These are phyloP conservation scores for Aspergillus neotritici DNA, from an alignment of 2,329 filamentous ascomycete genomes.

Conservation along the genomic window DNA sequence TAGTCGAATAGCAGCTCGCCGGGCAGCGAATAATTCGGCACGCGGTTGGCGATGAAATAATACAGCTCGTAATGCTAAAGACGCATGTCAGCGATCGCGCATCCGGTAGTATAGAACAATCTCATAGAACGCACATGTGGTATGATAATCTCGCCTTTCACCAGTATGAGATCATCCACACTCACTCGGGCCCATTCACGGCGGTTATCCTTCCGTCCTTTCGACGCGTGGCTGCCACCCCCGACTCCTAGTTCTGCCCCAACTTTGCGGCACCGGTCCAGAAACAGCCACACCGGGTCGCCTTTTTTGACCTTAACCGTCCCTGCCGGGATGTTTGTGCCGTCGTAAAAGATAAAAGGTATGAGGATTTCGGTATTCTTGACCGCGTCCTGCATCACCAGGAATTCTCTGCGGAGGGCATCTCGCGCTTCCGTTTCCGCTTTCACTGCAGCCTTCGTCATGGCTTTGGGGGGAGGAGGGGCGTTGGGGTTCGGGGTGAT, in stretches of 20 bases:
- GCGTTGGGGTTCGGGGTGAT: slow-evolving; percentile 43
- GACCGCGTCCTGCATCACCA: slow-evolving; percentile 75
- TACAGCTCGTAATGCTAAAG: slow-evolving; percentile 94
- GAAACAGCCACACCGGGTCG: slow-evolving; percentile 84
- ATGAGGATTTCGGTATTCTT: slow-evolving; percentile 85
- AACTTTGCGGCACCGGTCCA: slow-evolving; percentile 86
- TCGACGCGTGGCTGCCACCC: slow-evolving; percentile 46
- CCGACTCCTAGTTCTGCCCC: slow-evolving; percentile 76
- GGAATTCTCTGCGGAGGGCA: slow-evolving; percentile 69
- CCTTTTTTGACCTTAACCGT: slow-evolving; percentile 85
- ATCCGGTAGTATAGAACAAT: neutral
- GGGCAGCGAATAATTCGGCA: slow-evolving; percentile 63
- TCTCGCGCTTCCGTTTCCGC: slow-evolving; percentile 75
- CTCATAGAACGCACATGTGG: slow-evolving; percentile 67
- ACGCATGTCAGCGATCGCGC: slow-evolving; percentile 7
- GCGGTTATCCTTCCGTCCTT: slow-evolving; percentile 53
- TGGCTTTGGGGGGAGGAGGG: slow-evolving; percentile 60
- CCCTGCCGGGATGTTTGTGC: slow-evolving; percentile 80
- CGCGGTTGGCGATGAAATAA: slow-evolving; percentile 80
- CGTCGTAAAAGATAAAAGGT: slow-evolving; percentile 96
- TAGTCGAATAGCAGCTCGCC: slow-evolving; percentile 76
- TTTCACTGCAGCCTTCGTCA: slow-evolving; percentile 70
- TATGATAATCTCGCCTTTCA: slow-evolving; percentile 83
- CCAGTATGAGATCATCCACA: slow-evolving; percentile 92
- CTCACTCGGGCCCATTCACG: slow-evolving; percentile 89